These are phyloP conservation scores for Hapsidospora chrysogenum DNA, from an alignment of 495 filamentous ascomycete genomes.

Conservation along the genomic window DNA sequence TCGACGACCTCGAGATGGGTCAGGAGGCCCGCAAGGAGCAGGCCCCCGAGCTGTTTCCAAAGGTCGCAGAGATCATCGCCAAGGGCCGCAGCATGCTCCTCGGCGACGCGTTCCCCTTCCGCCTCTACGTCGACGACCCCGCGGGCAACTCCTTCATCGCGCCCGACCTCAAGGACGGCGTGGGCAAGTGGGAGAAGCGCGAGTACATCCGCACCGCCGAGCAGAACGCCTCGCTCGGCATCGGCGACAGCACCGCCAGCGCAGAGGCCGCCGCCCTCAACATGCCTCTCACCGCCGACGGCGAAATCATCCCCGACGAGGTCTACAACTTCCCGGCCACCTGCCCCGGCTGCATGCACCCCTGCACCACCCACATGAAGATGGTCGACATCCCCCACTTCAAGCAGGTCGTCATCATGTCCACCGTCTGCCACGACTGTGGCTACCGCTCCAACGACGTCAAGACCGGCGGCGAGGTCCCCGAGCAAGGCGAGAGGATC, in stretches of 20 bases:
- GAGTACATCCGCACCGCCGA: slow-evolving; percentile 69
- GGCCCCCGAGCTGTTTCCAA: slow-evolving; percentile 55
- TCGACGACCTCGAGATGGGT: slow-evolving; percentile 57
- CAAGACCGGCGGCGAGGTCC: slow-evolving; percentile 88
- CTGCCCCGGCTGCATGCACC: slow-evolving; percentile 77
- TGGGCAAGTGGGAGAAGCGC: slow-evolving; percentile 64
- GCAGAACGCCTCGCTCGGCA: slow-evolving; percentile 70
- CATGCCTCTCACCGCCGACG: slow-evolving; percentile 30
- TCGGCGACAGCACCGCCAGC: slow-evolving; percentile 23
- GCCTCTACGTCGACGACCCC: slow-evolving; percentile 69
- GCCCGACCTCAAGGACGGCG: slow-evolving; percentile 54
- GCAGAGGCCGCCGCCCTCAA: slow-evolving; percentile 8
- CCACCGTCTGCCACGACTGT: slow-evolving; percentile 72
- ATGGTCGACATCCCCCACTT: slow-evolving; percentile 94
- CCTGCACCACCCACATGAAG: slow-evolving; percentile 80
- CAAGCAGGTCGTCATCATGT: slow-evolving; percentile 86
- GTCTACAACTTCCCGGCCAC: slow-evolving; percentile 79
- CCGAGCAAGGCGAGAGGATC: slow-evolving; percentile 71
- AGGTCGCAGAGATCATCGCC: slow-evolving; percentile 55
- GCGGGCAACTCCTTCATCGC: slow-evolving; percentile 98
- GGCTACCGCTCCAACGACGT: slow-evolving; percentile 93
- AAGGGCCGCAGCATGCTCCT: slow-evolving; percentile 56
- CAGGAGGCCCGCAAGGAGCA: slow-evolving; percentile 59
- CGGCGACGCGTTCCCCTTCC: slow-evolving; percentile 70
- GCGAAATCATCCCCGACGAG: slow-evolving; percentile 74